phyloP scores from a whole-genome alignment of 768 basidiomycete genomes.

The Tremella fuciformis region DNA sequence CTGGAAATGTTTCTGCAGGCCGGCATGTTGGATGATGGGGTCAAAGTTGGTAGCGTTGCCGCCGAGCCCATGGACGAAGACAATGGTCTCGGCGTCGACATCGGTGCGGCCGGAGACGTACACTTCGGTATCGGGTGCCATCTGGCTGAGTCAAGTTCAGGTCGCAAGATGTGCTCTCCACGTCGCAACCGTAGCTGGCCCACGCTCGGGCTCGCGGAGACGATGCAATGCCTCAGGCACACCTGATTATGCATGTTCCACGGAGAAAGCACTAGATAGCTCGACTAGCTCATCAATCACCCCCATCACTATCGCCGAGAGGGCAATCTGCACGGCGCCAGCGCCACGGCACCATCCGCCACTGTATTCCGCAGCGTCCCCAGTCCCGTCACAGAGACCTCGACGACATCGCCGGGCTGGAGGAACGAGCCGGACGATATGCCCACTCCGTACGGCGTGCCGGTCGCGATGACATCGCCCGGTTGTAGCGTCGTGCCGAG shows the following conservation, averaged over 20 bases:
- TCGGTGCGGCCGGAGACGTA: neutral
- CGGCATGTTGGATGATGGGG: neutral
- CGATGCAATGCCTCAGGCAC: too few relatives aligned
- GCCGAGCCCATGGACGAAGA: conserved; percentile 13
- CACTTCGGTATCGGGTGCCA: too few relatives aligned
- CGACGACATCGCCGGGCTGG: conserved; percentile 38
- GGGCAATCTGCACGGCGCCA: too few relatives aligned
- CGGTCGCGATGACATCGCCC: conserved; percentile 46
- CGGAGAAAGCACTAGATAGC: too few relatives aligned
- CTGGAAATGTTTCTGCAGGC: neutral
- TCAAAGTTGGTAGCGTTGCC: conserved; percentile 5
- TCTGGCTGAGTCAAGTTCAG: too few relatives aligned
- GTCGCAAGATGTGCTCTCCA: too few relatives aligned
- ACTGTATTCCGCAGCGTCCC: conserved; percentile 34
- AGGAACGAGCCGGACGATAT: conserved; percentile 30
- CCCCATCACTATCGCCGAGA: too few relatives aligned
- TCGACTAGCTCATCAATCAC: too few relatives aligned
- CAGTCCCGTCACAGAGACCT: conserved; percentile 38
- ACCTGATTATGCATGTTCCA: too few relatives aligned
- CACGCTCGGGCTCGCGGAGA: too few relatives aligned
- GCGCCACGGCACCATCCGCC: conserved; percentile 8
- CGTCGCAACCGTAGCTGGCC: too few relatives aligned
- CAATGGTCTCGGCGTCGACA: conserved; percentile 5
- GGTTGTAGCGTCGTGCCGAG: conserved; percentile 41
- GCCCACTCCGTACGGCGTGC: conserved; percentile 43